Base-by-base conservation (phyloP, 1,284 basidiomycete genomes). In the Pyrrhoderma noxium region DNA sequence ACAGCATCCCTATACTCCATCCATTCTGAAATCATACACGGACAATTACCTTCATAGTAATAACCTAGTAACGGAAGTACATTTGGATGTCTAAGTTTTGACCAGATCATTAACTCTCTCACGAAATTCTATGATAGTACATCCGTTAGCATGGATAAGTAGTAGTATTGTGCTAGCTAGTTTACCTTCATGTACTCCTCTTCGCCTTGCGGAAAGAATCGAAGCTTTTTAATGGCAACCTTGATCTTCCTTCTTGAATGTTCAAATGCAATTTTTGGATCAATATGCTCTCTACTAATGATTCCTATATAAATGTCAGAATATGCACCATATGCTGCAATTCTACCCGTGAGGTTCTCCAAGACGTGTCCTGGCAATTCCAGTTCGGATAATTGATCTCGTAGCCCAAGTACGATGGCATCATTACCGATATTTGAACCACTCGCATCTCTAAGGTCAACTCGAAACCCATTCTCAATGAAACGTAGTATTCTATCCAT, bases 401-500 rank as follows among this genome's bases (percentile, higher is more conserved):
- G n/a, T n/a, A n/a, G n/a, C n/a, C n/a, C n/a, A n/a, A n/a, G n/a
- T n/a, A n/a, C n/a, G n/a, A n/a, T n/a, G n/a, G n/a, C n/a, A n/a
- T n/a, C n/a, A n/a, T n/a, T n/a, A n/a, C n/a, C n/a, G n/a, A n/a
- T n/a, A n/a, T n/a, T n/a, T n/a, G n/a, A n/a, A n/a, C n/a, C n/a
- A n/a, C n/a, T n/a, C 13, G 25, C 25, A 18, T 13, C 19, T 25
- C n/a, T 16, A 3, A 45, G 19, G 43, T n/a, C 27, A 13, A 1
- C 9, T 34, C n/a, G 19, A 13, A n/a, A 23, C 27, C 14, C n/a
- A 27, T 31, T 45, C n/a, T 45, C 43, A n/a, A 45, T 60, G 46
- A 62, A 62, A 52, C 16, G 46, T 7, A 22, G 16, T 8, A 5
- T 16, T n/a, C n/a, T n/a, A 2, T 38, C 47, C 53, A 59, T 53